A percentile compares a stretch with the other conserved stretches of the same genome.
Conservation (phyloP, 805 yeast genomes). For the Danielia oregonensis region DNA sequence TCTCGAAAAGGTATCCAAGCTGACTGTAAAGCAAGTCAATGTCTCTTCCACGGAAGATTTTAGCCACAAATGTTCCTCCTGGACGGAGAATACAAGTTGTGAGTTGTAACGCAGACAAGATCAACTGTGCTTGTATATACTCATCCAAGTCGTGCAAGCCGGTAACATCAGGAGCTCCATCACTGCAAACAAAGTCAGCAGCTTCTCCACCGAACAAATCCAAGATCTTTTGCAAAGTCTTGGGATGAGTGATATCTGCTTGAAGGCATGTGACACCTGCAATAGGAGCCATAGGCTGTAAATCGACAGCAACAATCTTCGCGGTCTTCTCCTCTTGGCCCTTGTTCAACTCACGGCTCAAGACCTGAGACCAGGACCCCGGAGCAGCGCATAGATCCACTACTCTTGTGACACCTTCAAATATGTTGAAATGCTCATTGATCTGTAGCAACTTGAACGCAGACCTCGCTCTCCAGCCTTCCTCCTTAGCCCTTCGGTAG, state of each 20-base stretch:
- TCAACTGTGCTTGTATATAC: slow-evolving; percentile 92
- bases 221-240: slow-evolving; percentile 70
- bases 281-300: slow-evolving; percentile 98
- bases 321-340: slow-evolving; percentile 37
- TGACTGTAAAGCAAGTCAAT: slow-evolving; percentile 93
- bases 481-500: slow-evolving; percentile 91
- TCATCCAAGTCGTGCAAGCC: slow-evolving; percentile 96
- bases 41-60: slow-evolving; percentile 93
- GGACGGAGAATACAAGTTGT: slow-evolving; percentile 85
- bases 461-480: slow-evolving; percentile 96
- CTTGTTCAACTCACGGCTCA: slow-evolving; percentile 58
- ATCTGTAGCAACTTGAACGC: slow-evolving; percentile 91
- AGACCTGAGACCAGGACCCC: slow-evolving; percentile 91
- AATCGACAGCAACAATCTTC: slow-evolving; percentile 88
- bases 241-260: slow-evolving; percentile 97
- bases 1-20: slow-evolving; percentile 77
- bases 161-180: slow-evolving; percentile 98
- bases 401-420: slow-evolving; percentile 71
- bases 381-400: slow-evolving; percentile 91
- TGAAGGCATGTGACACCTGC: slow-evolving; percentile 85
- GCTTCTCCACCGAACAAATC: slow-evolving; percentile 85
- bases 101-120: slow-evolving; percentile 84
- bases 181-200: slow-evolving; percentile 94
- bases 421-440: slow-evolving; percentile 83
- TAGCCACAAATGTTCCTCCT: slow-evolving; percentile 94